phyloP scores from a whole-genome alignment of 148 eudicot species.

The Drosera capensis region DNA sequence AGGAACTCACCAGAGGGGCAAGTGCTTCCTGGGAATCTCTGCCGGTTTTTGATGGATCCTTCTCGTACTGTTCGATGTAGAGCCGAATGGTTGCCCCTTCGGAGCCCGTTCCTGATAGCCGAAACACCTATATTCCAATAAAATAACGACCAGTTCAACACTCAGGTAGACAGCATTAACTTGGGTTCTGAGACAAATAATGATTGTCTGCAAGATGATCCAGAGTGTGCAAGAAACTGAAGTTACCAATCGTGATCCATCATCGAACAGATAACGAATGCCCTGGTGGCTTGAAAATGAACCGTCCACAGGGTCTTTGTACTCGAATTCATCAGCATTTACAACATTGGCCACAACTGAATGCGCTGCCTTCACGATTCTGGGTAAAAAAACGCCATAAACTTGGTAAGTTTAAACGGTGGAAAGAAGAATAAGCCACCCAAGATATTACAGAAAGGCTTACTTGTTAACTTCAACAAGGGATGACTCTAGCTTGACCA shows the following conservation, averaged over 20 bases:
- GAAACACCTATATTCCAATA: constrained; percentile 72
- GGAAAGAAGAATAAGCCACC: neutral
- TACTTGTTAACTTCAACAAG: constrained; percentile 79
- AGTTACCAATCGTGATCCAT: constrained; percentile 82
- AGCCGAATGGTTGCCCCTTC: constrained; percentile 95
- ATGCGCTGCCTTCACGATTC: constrained; percentile 53
- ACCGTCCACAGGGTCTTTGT: constrained; percentile 93
- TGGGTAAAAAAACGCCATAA: constrained; percentile 5
- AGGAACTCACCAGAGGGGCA: constrained; percentile 67
- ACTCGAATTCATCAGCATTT: constrained; percentile 80
- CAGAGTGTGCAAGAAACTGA: neutral
- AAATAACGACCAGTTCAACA: no score
- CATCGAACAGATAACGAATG: constrained; percentile 81
- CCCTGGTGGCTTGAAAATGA: constrained; percentile 96
- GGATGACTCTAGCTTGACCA: constrained; percentile 36
- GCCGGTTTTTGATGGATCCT: constrained; percentile 62
- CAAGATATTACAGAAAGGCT: constrained; percentile 2
- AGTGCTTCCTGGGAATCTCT: constrained; percentile 92
- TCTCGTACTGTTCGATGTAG: constrained; percentile 88
- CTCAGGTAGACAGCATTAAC: no score
- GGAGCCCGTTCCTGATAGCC: constrained; percentile 97
- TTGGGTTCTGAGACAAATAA: no score
- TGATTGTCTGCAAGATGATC: no score
- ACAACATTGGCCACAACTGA: constrained; percentile 55
- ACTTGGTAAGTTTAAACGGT: neutral